phyloP scores from a whole-genome alignment of 129 eudicot genomes.

The Glebionis coronaria region DNA sequence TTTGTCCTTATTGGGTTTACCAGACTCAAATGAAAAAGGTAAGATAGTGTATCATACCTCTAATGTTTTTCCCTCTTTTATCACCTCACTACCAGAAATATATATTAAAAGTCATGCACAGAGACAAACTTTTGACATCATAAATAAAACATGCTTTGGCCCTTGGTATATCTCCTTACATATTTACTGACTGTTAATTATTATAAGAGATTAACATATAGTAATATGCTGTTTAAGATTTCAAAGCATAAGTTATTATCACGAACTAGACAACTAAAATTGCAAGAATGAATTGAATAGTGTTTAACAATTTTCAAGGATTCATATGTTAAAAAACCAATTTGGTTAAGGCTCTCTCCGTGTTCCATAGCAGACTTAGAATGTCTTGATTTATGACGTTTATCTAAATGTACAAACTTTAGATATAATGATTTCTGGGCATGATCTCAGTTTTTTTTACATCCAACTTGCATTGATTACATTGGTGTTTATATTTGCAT shows the following conservation, averaged over 20 bases:
- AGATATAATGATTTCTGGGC: slow-evolving; percentile 12
- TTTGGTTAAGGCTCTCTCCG: slow-evolving; percentile 8
- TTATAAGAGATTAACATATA: not conserved
- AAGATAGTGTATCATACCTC: slow-evolving; percentile 20
- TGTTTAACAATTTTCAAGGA: not conserved
- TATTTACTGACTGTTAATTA: not conserved
- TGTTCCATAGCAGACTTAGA: slow-evolving; percentile 4
- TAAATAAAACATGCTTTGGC: too few species aligned
- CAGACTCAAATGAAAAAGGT: slow-evolving; percentile 61
- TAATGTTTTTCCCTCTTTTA: not conserved
- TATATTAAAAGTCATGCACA: not conserved
- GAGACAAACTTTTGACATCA: not conserved
- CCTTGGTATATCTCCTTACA: not conserved
- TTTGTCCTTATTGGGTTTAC: slow-evolving; percentile 83
- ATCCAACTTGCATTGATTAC: not conserved
- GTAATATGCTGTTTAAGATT: not conserved
- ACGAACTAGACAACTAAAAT: slow-evolving; percentile 9
- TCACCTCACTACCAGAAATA: not conserved
- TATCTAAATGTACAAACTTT: not conserved
- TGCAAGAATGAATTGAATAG: slow-evolving; percentile 10
- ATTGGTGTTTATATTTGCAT: slow-evolving; percentile 16
- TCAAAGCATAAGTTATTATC: slow-evolving; percentile 12
- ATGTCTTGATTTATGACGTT: not conserved
- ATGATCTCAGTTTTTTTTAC: slow-evolving; percentile 15
- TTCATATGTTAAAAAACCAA: not conserved